phyloP scores from a whole-genome alignment of 225 moss, liverwort and hornwort genomes.

The Anthoceros angustus region DNA sequence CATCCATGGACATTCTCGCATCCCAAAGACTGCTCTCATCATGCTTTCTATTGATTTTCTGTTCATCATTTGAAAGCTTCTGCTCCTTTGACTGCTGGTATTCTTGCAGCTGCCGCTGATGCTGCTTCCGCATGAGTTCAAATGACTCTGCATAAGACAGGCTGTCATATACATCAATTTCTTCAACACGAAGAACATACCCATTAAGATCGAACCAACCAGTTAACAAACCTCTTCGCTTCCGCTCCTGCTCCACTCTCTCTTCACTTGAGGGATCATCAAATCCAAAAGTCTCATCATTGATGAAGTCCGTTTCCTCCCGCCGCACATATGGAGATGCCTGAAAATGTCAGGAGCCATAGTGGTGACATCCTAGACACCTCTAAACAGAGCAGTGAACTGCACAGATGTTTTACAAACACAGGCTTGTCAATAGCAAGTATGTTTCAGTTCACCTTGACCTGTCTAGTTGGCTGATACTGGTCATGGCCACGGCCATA shows the following conservation, averaged over 20 bases:
- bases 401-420: not conserved
- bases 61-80: not conserved
- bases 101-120: not conserved
- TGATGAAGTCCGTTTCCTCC: constrained; percentile 84
- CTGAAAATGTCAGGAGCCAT: constrained; percentile 21
- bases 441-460: not conserved
- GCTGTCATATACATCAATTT: not conserved
- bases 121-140: constrained; percentile 4
- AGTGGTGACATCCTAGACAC: constrained; percentile 5
- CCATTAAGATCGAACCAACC: not conserved
- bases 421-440: not conserved
- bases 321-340: constrained; percentile 57
- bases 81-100: not conserved
- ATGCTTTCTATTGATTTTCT: not conserved
- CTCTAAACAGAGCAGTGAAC: constrained; percentile 1
- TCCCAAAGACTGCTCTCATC: not conserved
- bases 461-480: not conserved
- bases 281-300: constrained; percentile 91
- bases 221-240: constrained; percentile 71
- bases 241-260: constrained; percentile 82
- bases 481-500: constrained; percentile 25
- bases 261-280: constrained; percentile 53
- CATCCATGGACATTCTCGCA: not conserved
- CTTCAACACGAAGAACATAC: not conserved
- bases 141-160: not conserved